Evolutionary conservation across 257 asterid genomes (phyloP).

Genomic region (Jacaranda mimosifolia): DNA sequence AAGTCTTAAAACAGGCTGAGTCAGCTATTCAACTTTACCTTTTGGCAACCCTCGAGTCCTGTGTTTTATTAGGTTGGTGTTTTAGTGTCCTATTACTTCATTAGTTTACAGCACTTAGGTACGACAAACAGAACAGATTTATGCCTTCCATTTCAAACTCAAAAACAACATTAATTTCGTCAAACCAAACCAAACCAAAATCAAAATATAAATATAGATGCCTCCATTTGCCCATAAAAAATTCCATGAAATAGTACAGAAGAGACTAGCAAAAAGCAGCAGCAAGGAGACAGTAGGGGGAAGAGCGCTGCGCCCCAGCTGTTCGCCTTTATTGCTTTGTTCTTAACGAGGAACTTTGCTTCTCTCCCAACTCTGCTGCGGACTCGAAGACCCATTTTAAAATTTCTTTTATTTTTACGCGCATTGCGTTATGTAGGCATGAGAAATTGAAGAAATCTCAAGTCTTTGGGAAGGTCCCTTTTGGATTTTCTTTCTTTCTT

Average conservation of each 20-base stretch:
- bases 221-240: neutral
- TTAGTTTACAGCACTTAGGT: neutral
- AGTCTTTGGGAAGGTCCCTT: constrained; percentile 42
- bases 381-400: neutral
- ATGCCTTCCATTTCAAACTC: neutral
- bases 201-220: neutral
- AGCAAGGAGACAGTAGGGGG: constrained; percentile 21
- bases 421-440: neutral
- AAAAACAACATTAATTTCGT: neutral
- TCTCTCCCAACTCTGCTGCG: constrained; percentile 11
- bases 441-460: constrained; percentile 41
- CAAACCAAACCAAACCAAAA: neutral
- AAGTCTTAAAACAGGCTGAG: neutral
- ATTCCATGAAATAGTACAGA: neutral
- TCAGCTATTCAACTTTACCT: constrained; percentile 13
- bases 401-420: constrained; percentile 10
- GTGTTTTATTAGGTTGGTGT: neutral
- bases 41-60: constrained; percentile 1
- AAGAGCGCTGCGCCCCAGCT: constrained; percentile 38
- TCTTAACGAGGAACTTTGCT: constrained; percentile 45
- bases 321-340: constrained; percentile 48
- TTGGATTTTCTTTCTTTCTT: constrained; percentile 31
- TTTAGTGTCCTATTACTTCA: neutral
- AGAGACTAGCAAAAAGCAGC: constrained; percentile 17
- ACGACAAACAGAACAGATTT: neutral